Base-by-base conservation (phyloP, 495 filamentous ascomycete species). In the Xylaria scruposa region DNA sequence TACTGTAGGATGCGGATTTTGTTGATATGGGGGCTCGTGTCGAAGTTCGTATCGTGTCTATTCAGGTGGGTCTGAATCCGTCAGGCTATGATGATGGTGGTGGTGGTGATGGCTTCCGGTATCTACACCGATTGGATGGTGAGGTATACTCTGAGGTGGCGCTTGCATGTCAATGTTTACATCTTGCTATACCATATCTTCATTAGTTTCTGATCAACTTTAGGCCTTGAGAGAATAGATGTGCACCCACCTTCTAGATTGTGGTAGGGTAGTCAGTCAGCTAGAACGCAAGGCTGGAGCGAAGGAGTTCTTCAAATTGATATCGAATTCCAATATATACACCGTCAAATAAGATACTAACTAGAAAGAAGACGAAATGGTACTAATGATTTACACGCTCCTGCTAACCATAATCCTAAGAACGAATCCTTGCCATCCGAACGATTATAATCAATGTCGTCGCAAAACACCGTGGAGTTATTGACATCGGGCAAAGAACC, bases 221-320 rank as follows among this genome's bases (percentile, higher is more conserved):
- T 6, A 3, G 7, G 42, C 21, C 12, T 51, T 24, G 38, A 12
- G 13, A 13, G 5, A 26, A n/a, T 24, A n/a, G 13, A 8, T 53
- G 40, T 68, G 12, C 15, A 40, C 42, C 13, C 24, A 61, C 69
- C 26, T 77, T 75, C 71, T 58, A 49, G 38, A 53, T 42, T 67
- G 12, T 53, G 67, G 59, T 67, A 77, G 4, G 75, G 75, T 0
- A 76, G 60, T 38, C 5, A 8, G 8, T 72, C 68, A 36, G 76
- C 76, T 42, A 72, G 58, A 31, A 72, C 76, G 46, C n/a, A 75
- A 13, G 56, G 71, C 24, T 0, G 74, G 70, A 59, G 68, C 60
- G 1, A 70, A 70, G 2, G 47, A 67, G 33, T 38, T 60, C 68
- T 76, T 78, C 76, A 78, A 73, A 51, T 67, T 73, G 38, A 63